Conservation (phyloP, 2,329 filamentous ascomycete species). For the Colletotrichum coccodes region DNA sequence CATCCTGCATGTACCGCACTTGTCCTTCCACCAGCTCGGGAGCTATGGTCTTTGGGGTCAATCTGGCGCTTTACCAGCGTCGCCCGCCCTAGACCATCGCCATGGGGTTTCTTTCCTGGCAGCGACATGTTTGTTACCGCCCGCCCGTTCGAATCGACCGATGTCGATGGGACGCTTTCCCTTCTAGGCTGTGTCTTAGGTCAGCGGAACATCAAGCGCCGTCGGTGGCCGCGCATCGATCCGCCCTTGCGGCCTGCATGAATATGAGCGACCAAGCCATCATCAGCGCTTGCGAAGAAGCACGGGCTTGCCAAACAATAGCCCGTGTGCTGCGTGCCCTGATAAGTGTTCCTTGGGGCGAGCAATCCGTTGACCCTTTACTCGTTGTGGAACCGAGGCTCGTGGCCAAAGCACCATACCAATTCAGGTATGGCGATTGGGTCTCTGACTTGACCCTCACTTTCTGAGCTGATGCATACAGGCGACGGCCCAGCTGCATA, state of each 20-base stretch:
- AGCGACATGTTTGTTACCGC: neutral
- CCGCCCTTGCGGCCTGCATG: neutral
- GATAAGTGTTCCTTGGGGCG: no score
- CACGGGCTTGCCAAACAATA: neutral
- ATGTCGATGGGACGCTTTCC: neutral
- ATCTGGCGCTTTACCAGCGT: neutral
- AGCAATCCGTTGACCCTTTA: neutral
- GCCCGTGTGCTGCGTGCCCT: neutral
- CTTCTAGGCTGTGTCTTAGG: neutral
- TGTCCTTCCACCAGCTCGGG: neutral
- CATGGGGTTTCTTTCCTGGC: neutral
- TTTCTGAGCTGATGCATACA: conserved; percentile 6
- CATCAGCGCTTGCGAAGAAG: neutral
- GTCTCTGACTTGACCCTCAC: conserved; percentile 5
- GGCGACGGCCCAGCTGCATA: conserved; percentile 1
- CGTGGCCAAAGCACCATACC: neutral
- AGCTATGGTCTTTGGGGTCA: neutral
- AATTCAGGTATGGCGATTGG: neutral
- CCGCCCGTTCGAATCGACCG: neutral
- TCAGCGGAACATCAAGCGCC: neutral
- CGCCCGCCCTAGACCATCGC: no score
- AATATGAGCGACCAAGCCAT: neutral
- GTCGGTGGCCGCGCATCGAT: neutral
- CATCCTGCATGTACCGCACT: conserved; percentile 4
- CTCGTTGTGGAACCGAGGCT: neutral